Base-by-base conservation (phyloP, 306 rosid species). In the Astragalus membranaceus region DNA sequence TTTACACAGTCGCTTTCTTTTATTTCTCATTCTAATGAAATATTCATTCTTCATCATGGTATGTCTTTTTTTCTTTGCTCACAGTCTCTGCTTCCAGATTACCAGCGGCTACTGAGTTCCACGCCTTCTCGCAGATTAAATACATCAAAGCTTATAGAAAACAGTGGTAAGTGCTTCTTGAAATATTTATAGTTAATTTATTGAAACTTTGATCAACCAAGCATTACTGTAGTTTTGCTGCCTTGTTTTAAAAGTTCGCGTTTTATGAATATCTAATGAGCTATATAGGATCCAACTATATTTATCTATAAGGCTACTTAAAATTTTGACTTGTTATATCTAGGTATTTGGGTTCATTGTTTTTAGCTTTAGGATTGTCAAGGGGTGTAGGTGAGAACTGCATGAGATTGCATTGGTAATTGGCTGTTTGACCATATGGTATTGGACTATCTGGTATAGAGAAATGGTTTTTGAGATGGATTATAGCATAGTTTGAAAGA, bases 11-110 rank as follows among this genome's bases (percentile, higher is more conserved):
- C 14, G 4, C 30, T 86, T 81, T 37, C 20, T 77, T 59, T 62
- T 76, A 57, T 63, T 52, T 74, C 59, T 63, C 49, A 70, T 75
- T 46, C 68, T 72, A 70, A 49, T 47, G 64, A 55, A 76, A 54
- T 80, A 68, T 85, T 76, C 53, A 74, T 75, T 85, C 55, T 78
- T 84, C 84, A 85, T 84, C 82, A 78, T 67, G 64, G 70, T 65
- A 52, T 86, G 56, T 75, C 66, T 72, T 60, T 75, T 57, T 48
- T 47, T 80, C 75, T 81, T 65, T 82, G 84, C 80, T 79, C 82
- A 52, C 88, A 95, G 99, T 81, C 97, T 86, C 87, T 95, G 79
- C 97, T 91, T 91, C 97, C 92, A 86, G 97, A 95, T 87, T 95
- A 91, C 84, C 99, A 95, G 85, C 92, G 99, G 82, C 89, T 95